Conservation (phyloP, 1,139 yeast genomes). For the Lodderomyces pseudojiufengensis region DNA sequence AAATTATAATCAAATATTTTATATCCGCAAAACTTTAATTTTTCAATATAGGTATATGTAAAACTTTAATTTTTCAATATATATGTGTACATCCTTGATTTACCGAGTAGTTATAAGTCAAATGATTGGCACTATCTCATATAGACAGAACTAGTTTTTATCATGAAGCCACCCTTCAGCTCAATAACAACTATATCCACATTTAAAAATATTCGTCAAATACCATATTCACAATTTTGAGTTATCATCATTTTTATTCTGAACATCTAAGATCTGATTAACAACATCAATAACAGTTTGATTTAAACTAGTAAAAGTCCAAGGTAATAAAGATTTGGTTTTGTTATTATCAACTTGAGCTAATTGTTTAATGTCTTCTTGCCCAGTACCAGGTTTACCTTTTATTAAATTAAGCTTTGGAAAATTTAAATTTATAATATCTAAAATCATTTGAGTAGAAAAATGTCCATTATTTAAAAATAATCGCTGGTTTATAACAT, state of each 20-base stretch:
- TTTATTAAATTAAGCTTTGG: slow-evolving; percentile 27
- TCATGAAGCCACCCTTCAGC: too few relatives aligned
- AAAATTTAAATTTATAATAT: slow-evolving; percentile 26
- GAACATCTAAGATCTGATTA: slow-evolving; percentile 32
- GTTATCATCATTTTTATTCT: slow-evolving; percentile 10
- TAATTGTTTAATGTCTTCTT: slow-evolving; percentile 18
- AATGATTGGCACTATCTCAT: too few relatives aligned
- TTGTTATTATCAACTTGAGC: slow-evolving; percentile 20
- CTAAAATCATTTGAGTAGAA: slow-evolving; percentile 30
- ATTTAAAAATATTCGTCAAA: too few relatives aligned
- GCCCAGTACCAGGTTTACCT: slow-evolving; percentile 26
- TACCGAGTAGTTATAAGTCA: too few relatives aligned
- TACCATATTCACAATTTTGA: too few relatives aligned
- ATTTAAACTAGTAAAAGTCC: slow-evolving; percentile 27
- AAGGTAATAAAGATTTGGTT: slow-evolving; percentile 27
- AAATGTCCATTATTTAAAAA: slow-evolving; percentile 27
- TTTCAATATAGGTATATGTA: too few relatives aligned
- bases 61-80: too few relatives aligned
- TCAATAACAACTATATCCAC: too few relatives aligned
- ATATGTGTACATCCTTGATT: too few relatives aligned
- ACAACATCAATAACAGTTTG: slow-evolving; percentile 39
- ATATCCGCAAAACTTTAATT: too few relatives aligned
- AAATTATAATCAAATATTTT: too few relatives aligned
- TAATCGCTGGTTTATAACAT: slow-evolving; percentile 25
- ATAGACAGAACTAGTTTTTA: too few relatives aligned